These are phyloP conservation scores for Cylindrotheca fusiformis DNA, from an alignment of 108 stramenopile genomes.

Conservation along the genomic window DNA sequence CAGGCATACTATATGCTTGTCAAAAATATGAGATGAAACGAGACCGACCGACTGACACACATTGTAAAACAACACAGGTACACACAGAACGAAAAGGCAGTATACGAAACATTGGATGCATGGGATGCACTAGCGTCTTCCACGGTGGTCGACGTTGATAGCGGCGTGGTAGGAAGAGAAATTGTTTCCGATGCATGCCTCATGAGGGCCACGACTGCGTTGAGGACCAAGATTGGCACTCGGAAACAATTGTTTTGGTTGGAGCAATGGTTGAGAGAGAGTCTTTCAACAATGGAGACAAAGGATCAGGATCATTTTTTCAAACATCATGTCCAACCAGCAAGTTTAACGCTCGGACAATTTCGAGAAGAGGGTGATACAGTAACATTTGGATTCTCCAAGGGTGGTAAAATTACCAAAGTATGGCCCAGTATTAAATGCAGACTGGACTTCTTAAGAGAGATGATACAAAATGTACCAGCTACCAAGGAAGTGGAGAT, in stretches of 20 bases:
- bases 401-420: constrained; percentile 12
- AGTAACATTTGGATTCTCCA: constrained; percentile 31
- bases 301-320: constrained; percentile 42
- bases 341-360: constrained; percentile 29
- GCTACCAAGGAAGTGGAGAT: constrained; percentile 49
- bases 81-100: constrained; percentile 47
- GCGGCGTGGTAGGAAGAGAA: constrained; percentile 36
- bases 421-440: constrained; percentile 5
- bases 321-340: constrained; percentile 35
- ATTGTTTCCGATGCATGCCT: constrained; percentile 42
- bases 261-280: constrained; percentile 43
- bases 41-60: too few relatives aligned
- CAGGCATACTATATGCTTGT: too few relatives aligned
- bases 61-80: constrained; percentile 29
- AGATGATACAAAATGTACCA: constrained; percentile 23
- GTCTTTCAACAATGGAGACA: constrained; percentile 14
- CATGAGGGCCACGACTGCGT: constrained; percentile 39
- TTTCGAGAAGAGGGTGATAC: constrained; percentile 35
- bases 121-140: constrained; percentile 49
- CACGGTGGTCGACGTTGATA: constrained; percentile 7
- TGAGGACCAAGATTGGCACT: constrained; percentile 44
- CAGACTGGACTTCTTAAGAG: constrained; percentile 37
- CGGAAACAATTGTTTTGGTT: constrained; percentile 40
- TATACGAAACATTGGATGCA: constrained; percentile 53
- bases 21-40: too few relatives aligned